phyloP scores from a whole-genome alignment of 495 filamentous ascomycete genomes.

The Xylaria bambusicola region DNA sequence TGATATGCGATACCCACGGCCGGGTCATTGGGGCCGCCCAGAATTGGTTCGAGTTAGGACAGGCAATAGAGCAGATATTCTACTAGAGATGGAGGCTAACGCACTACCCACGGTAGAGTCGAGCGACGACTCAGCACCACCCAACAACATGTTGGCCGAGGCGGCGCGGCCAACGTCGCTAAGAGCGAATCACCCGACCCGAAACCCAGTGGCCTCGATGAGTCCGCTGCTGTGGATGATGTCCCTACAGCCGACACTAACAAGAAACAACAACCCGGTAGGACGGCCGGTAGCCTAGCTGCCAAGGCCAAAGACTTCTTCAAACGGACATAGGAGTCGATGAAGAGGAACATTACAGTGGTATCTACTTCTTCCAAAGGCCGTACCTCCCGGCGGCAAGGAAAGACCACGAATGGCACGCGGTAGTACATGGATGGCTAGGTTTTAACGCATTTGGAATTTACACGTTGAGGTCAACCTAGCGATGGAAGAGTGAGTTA shows the following conservation, averaged over 20 bases:
- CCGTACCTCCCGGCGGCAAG: not conserved
- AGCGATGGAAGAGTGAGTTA: not conserved
- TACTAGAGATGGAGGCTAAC: no score
- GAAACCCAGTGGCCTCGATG: not conserved
- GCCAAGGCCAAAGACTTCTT: conserved; percentile 59
- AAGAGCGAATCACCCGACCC: conserved; percentile 19
- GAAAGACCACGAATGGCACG: not conserved
- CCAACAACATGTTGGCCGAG: conserved; percentile 52
- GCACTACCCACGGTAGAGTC: conserved; percentile 32
- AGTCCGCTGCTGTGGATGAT: not conserved
- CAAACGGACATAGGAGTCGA: conserved; percentile 44
- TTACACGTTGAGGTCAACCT: not conserved
- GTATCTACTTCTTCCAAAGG: not conserved
- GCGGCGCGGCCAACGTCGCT: conserved; percentile 60
- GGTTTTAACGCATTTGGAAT: not conserved
- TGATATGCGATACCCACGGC: no score
- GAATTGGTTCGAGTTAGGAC: no score
- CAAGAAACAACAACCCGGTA: conserved; percentile 19
- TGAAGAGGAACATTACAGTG: conserved; percentile 4
- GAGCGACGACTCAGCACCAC: conserved; percentile 40
- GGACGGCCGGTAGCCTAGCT: conserved; percentile 36
- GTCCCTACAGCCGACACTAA: conserved; percentile 7
- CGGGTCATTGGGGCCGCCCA: no score
- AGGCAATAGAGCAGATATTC: no score
- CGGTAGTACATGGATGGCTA: no score